Percentiles rank a stretch among this genome's conserved stretches.
Evolutionary conservation across 768 basidiomycete genomes (phyloP).

Genomic region (Austroboletus eburneus): DNA sequence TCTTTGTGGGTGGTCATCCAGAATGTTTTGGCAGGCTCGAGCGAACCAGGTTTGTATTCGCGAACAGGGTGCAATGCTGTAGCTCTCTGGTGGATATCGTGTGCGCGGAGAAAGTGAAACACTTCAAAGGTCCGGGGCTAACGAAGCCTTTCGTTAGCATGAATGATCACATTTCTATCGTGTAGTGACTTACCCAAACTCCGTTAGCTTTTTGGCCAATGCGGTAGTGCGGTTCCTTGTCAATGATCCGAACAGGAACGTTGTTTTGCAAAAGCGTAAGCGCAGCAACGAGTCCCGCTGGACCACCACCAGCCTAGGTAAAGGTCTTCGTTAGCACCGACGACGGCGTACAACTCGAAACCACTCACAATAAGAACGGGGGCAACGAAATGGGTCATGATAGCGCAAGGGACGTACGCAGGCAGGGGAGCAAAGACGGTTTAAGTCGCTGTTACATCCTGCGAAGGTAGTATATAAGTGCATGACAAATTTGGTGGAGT

Average conservation of each 20-base stretch:
- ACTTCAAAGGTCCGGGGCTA: constrained; percentile 40
- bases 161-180: not conserved
- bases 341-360: not conserved
- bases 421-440: too few species aligned
- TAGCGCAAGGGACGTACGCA: not conserved
- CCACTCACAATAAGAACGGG: constrained; percentile 21
- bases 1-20: constrained; percentile 5
- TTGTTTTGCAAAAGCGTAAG: constrained; percentile 38
- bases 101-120: constrained; percentile 37
- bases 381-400: constrained; percentile 10
- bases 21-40: constrained; percentile 15
- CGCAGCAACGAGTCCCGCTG: constrained; percentile 30
- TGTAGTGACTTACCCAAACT: constrained; percentile 31
- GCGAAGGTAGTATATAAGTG: too few species aligned
- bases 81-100: constrained; percentile 35
- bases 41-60: constrained; percentile 30
- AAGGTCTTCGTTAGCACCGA: not conserved
- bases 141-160: not conserved
- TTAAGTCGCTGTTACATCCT: too few species aligned
- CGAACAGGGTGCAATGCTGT: constrained; percentile 25
- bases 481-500: too few species aligned
- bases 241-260: constrained; percentile 48
- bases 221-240: constrained; percentile 37
- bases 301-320: constrained; percentile 26
- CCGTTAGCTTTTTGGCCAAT: constrained; percentile 38